These are phyloP conservation scores for Gracilaria gracilis DNA, from an alignment of 23 red algal species.

Conservation along the genomic window DNA sequence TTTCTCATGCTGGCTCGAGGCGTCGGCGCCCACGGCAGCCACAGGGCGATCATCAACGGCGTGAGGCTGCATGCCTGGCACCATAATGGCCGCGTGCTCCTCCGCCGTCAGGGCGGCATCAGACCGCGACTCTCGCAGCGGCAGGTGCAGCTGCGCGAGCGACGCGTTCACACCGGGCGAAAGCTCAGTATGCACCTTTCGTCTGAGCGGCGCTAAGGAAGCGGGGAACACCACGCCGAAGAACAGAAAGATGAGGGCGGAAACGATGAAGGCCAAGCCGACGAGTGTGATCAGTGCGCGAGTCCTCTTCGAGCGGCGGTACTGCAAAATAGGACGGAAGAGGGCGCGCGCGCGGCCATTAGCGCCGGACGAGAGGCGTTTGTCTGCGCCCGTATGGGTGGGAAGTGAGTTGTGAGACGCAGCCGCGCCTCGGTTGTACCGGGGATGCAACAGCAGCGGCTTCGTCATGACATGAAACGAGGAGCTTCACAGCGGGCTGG, in stretches of 20 bases:
- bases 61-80: neutral
- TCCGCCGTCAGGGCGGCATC: neutral
- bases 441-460: neutral
- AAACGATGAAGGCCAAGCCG: neutral
- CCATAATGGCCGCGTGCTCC: neutral
- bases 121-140: neutral
- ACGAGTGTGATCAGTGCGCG: constrained; percentile 9
- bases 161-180: neutral
- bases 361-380: neutral
- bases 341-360: neutral
- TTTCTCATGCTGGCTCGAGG: neutral
- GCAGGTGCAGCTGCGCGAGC: neutral
- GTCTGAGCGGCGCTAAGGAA: neutral
- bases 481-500: no score
- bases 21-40: neutral
- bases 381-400: neutral
- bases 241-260: neutral
- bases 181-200: neutral
- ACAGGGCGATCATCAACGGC: neutral
- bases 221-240: neutral
- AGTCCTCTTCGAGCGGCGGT: constrained; percentile 24
- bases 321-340: neutral
- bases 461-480: neutral
- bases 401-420: neutral
- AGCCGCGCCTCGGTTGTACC: neutral